These are phyloP conservation scores for Chaetomium globosum DNA, from an alignment of 2,329 filamentous ascomycete genomes.

Conservation along the genomic window DNA sequence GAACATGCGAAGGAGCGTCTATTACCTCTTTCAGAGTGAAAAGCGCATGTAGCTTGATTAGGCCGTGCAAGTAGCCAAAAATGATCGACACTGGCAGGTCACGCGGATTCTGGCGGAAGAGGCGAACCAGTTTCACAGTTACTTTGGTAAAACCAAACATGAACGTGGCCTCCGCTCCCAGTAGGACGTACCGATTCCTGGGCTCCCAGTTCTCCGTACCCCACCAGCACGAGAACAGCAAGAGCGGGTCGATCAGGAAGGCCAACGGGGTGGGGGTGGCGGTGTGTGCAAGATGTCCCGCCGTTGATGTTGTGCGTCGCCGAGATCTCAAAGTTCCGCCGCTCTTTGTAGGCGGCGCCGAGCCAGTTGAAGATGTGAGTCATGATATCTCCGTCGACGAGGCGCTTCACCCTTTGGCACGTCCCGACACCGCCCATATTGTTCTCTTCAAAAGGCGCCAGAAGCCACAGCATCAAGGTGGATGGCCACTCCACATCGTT, in stretches of 20 bases:
- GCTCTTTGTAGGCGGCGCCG: constrained; percentile 86
- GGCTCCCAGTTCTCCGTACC: constrained; percentile 65
- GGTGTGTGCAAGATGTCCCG: constrained; percentile 91
- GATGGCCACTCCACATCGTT: constrained; percentile 93
- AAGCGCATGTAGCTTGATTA: constrained; percentile 88
- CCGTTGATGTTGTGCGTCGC: constrained; percentile 94
- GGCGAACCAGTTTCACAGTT: constrained; percentile 83
- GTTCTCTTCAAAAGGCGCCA: constrained; percentile 85
- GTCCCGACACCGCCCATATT: constrained; percentile 88
- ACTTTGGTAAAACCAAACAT: constrained; percentile 85
- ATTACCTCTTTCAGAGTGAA: constrained; percentile 78
- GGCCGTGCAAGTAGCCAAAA: constrained; percentile 90
- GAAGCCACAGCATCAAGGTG: constrained; percentile 84
- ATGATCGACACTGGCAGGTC: constrained; percentile 83
- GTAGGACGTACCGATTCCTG: constrained; percentile 55
- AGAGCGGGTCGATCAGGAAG: constrained; percentile 72
- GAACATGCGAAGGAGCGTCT: background rate
- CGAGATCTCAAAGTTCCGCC: constrained; percentile 95
- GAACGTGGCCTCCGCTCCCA: constrained; percentile 66
- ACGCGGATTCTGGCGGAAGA: constrained; percentile 80
- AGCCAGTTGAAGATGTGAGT: constrained; percentile 82
- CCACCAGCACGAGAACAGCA: constrained; percentile 70
- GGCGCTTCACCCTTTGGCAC: constrained; percentile 80
- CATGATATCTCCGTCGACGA: constrained; percentile 61
- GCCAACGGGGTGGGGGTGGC: constrained; percentile 91